Evolutionary conservation across 179 eudicot species (phyloP), one percentile per base, ranked within the genome.

Genomic region (Spergularia azorica): DNA sequence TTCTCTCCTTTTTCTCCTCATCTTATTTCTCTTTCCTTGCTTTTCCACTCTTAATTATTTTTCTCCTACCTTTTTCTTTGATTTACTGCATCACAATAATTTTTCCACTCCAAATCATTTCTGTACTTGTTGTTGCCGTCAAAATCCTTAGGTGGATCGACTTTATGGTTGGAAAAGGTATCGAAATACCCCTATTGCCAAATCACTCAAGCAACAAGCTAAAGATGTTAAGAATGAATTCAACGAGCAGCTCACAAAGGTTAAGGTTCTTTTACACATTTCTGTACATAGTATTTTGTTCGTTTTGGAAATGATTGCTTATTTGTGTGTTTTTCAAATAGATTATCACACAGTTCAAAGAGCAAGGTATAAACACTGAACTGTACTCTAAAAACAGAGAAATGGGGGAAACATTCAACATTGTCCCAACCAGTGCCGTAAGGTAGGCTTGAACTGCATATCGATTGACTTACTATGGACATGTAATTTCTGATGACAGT

Each of bases 381-480:
- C 83, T 95, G 65, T 95, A 95, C 79, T 89, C 87, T 75, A 92
- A 91, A 82, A 95, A 95, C 86, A 92, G 88, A 84, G 95, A 95
- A 65, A 90, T 86, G 97, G 97, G 97, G 50, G 95, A 95, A 79
- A 95, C 97, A 14, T 90, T 61, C 79, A 91, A 86, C 79, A 93
- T 95, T 75, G 92, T 95, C 26, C 98, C 98, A 36, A 95, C 98
- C 21, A 95, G 97, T 77, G 98, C 98, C 59, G 86, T 93, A 83
- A 95, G 95, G 98, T 95, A 85, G 2, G 55, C 5, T 46, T 46
- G 9, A 46, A 46, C 50, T 46, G 50, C 9, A 46, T 46, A 46
- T 46, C 50, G 50, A 5, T 46, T 46, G 9, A 46, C 50, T 46
- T 46, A 46, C 50, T 9, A 9, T 46, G 9, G 50, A 46, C 50